phyloP scores from a whole-genome alignment of 352 stramenopile genomes.

The Pythium pyrilobum region DNA sequence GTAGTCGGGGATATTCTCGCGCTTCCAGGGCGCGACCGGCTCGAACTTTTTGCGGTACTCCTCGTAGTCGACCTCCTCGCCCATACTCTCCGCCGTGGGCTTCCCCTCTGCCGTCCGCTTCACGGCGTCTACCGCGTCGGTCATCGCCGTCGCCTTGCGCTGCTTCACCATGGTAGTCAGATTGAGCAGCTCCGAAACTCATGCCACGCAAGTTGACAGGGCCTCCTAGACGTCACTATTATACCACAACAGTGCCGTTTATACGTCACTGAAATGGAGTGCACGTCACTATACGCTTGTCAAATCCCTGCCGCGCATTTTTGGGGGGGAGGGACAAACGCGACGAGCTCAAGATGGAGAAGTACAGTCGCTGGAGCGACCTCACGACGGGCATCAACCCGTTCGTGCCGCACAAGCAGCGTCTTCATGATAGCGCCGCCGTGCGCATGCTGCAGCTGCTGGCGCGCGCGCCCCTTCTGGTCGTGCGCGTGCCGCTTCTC shows the following conservation, averaged over 20 bases:
- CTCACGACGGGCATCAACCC: constrained; percentile 84
- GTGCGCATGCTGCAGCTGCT: constrained; percentile 41
- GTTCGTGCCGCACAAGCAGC: constrained; percentile 76
- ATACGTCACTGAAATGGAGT: constrained; percentile 10
- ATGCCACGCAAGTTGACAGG: constrained; percentile 1
- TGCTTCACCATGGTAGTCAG: constrained; percentile 22
- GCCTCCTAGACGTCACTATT: neutral
- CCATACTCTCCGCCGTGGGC: neutral
- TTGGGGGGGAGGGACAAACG: neutral
- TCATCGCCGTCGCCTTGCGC: constrained; percentile 3
- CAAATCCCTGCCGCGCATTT: neutral
- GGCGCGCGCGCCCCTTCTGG: constrained; percentile 34
- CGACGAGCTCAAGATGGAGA: constrained; percentile 48
- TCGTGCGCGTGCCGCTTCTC: constrained; percentile 54
- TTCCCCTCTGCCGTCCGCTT: constrained; percentile 20
- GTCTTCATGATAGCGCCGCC: constrained; percentile 34
- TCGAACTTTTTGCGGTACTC: constrained; percentile 64
- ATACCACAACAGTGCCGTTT: constrained; percentile 1
- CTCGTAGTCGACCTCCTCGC: constrained; percentile 36
- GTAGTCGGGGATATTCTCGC: constrained; percentile 73
- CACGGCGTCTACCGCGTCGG: constrained; percentile 19
- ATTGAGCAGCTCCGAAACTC: neutral
- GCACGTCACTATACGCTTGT: neutral
- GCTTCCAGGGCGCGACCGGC: constrained; percentile 77
- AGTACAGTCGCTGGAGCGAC: constrained; percentile 83